Percentiles rank a stretch among this genome's conserved stretches.
Evolutionary conservation across 2,329 filamentous ascomycete genomes (phyloP).

Genomic region (Biscogniauxia sp.): DNA sequence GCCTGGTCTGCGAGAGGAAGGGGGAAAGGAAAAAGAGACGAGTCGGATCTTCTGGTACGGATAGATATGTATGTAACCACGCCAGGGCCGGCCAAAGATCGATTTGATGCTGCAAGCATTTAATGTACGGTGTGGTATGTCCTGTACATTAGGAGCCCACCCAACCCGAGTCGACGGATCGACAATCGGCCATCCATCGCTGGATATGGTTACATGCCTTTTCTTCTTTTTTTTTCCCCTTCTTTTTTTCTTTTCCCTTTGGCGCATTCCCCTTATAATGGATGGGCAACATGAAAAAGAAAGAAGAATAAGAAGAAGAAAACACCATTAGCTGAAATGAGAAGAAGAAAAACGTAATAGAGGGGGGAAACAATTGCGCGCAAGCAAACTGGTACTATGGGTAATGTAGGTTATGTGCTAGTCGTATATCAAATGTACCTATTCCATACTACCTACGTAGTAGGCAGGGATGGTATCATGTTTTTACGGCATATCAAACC

Average conservation of each 20-base stretch:
- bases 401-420: too few species aligned
- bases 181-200: slow-evolving; percentile 10
- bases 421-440: too few species aligned
- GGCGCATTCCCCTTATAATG: neutral
- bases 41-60: neutral
- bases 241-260: slow-evolving; percentile 11
- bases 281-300: too few species aligned
- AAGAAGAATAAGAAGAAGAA: too few species aligned
- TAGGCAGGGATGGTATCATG: too few species aligned
- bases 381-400: too few species aligned
- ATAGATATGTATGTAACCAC: neutral
- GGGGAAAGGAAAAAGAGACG: neutral
- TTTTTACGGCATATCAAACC: too few species aligned
- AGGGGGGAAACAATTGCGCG: too few species aligned
- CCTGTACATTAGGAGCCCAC: slow-evolving; percentile 3
- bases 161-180: slow-evolving; percentile 20
- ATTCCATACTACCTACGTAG: too few species aligned
- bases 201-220: neutral
- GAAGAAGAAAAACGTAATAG: too few species aligned
- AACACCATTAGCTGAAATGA: too few species aligned
- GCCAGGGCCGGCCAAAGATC: neutral
- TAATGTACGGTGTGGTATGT: neutral
- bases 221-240: slow-evolving; percentile 9
- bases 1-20: neutral
- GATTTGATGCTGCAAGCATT: neutral